phyloP scores from a whole-genome alignment of 1,284 basidiomycete genomes.

The Flammula alnicola region DNA sequence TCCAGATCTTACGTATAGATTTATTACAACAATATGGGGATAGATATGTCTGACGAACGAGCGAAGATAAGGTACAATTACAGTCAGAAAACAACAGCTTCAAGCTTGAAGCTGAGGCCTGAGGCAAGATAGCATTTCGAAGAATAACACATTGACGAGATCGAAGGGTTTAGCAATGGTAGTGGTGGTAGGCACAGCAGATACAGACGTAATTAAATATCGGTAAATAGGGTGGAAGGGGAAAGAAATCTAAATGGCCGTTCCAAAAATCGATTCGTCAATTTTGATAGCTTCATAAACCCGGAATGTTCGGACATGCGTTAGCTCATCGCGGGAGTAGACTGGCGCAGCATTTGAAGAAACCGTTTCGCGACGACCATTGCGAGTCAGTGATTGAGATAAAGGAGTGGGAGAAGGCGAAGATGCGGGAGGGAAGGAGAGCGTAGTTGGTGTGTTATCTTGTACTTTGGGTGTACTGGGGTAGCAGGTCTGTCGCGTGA shows the following conservation, averaged over 20 bases:
- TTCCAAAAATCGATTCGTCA: slow-evolving; percentile 26
- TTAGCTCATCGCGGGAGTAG: slow-evolving; percentile 37
- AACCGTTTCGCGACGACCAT: slow-evolving; percentile 3
- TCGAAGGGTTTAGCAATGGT: no score
- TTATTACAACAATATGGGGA: no score
- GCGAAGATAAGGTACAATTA: no score
- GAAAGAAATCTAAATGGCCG: slow-evolving; percentile 5
- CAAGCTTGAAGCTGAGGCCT: no score
- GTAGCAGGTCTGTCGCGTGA: slow-evolving; percentile 19
- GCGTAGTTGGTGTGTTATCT: slow-evolving; percentile 9
- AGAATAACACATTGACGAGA: no score
- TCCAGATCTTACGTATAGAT: no score
- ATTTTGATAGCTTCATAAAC: slow-evolving; percentile 45
- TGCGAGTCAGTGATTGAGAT: not conserved
- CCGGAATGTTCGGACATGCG: slow-evolving; percentile 42
- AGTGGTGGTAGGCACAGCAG: no score
- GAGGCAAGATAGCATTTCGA: no score
- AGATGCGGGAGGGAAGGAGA: slow-evolving; percentile 2
- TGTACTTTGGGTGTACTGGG: slow-evolving; percentile 4
- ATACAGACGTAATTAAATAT: no score
- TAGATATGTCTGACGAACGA: no score
- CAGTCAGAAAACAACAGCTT: no score
- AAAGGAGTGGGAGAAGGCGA: slow-evolving; percentile 3
- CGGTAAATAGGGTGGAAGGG: not conserved
- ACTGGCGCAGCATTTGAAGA: slow-evolving; percentile 27